Conservation (phyloP, 768 basidiomycete species). For the Dacryopinax spathularia region DNA sequence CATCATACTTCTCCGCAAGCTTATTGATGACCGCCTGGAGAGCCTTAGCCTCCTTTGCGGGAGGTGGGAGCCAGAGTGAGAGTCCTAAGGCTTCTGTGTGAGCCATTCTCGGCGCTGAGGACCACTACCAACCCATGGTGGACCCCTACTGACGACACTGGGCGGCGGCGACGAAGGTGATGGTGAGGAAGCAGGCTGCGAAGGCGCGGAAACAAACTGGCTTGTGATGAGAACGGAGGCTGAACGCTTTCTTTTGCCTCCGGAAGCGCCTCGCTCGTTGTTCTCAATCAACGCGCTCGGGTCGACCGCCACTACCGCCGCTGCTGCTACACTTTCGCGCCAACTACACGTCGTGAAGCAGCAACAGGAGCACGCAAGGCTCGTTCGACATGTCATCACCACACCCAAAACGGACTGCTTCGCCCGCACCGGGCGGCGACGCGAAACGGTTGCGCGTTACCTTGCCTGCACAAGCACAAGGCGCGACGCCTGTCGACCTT, state of each 20-base stretch:
- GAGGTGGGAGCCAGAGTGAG: neutral
- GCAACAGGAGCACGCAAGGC: too few species aligned
- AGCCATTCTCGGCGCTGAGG: neutral
- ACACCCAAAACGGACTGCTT: neutral
- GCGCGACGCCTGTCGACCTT: constrained; percentile 62
- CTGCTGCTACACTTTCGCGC: neutral
- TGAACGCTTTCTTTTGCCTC: constrained; percentile 2
- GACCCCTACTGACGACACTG: too few species aligned
- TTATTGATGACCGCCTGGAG: neutral
- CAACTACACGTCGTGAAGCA: too few species aligned
- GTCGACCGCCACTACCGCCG: too few species aligned
- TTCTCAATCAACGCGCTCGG: too few species aligned
- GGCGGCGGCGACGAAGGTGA: too few species aligned
- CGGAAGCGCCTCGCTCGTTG: constrained; percentile 3
- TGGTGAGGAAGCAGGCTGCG: neutral
- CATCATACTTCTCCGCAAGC: neutral
- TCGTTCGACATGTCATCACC: constrained; percentile 1
- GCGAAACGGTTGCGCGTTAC: constrained; percentile 4
- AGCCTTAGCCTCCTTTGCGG: neutral
- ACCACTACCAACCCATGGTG: neutral
- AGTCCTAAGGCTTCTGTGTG: neutral
- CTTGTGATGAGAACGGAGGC: neutral
- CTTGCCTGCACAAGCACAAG: constrained; percentile 27
- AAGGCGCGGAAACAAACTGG: neutral
- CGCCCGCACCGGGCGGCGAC: neutral